These are phyloP conservation scores for Talaromyces sp. DNA, from an alignment of 2,329 filamentous ascomycete genomes.

Conservation along the genomic window DNA sequence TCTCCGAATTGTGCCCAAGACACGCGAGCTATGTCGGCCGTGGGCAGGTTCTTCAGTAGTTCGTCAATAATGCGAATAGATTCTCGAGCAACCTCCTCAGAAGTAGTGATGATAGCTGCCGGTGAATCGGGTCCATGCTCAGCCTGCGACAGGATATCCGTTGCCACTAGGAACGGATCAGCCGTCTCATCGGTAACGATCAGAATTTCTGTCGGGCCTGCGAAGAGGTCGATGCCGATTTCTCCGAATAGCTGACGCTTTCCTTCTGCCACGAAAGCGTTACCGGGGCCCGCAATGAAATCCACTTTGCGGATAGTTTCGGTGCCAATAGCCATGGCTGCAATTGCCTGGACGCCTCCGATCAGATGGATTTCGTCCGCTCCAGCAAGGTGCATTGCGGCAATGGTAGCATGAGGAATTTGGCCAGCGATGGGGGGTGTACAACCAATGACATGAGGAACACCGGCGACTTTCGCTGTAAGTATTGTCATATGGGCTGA, in stretches of 20 bases:
- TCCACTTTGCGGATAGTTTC: conserved; percentile 50
- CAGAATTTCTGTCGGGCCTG: conserved; percentile 54
- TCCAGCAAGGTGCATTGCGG: conserved; percentile 50
- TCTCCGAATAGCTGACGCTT: conserved; percentile 54
- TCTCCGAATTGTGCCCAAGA: conserved; percentile 50
- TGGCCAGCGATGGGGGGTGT: conserved; percentile 52
- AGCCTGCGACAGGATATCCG: conserved; percentile 49
- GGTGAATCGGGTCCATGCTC: conserved; percentile 54
- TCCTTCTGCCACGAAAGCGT: conserved; percentile 54
- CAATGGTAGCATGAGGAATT: conserved; percentile 50
- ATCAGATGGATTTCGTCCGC: conserved; percentile 53
- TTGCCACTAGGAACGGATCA: conserved; percentile 46
- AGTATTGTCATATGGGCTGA: conserved; percentile 56
- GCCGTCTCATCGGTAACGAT: conserved; percentile 50
- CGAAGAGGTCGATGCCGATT: conserved; percentile 54
- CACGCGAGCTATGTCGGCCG: conserved; percentile 42
- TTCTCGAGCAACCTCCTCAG: conserved; percentile 37
- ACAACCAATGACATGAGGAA: conserved; percentile 50
- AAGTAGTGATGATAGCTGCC: conserved; percentile 51
- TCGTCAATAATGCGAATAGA: conserved; percentile 39
- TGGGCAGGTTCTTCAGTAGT: conserved; percentile 43
- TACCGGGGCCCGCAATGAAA: conserved; percentile 54
- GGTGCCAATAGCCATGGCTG: conserved; percentile 53
- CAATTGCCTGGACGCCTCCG: conserved; percentile 53
- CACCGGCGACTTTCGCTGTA: conserved; percentile 54